Percentiles rank a stretch among this genome's conserved stretches.
These are phyloP conservation scores for Tetragonia tetragonoides DNA, from an alignment of 148 eudicot species.

Conservation along the genomic window DNA sequence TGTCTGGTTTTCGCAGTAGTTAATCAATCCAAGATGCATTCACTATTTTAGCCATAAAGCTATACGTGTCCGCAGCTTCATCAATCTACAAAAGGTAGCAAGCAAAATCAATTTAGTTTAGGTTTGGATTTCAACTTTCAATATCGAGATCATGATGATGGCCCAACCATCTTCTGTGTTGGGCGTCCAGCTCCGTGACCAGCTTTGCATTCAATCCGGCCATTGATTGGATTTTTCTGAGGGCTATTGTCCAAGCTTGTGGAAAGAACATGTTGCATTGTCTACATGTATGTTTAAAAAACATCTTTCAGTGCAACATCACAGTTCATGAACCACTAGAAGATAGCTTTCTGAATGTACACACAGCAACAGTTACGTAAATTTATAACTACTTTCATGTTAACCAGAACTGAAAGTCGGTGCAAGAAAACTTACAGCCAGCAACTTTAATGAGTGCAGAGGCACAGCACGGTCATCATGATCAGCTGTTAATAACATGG, in stretches of 20 bases:
- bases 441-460: constrained; percentile 76
- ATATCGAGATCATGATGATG: neutral
- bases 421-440: constrained; percentile 62
- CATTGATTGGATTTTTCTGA: constrained; percentile 82
- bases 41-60: constrained; percentile 86
- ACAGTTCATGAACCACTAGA: too few relatives aligned
- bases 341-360: too few relatives aligned
- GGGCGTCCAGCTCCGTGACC: constrained; percentile 97
- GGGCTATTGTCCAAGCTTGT: constrained; percentile 82
- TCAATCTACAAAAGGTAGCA: constrained; percentile 58
- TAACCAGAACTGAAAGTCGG: neutral
- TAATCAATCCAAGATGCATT: constrained; percentile 74
- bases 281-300: constrained; percentile 78
- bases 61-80: constrained; percentile 77
- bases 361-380: too few relatives aligned
- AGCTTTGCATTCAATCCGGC: constrained; percentile 86
- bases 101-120: neutral
- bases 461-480: constrained; percentile 99
- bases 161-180: constrained; percentile 66
- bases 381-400: too few relatives aligned
- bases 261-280: constrained; percentile 79
- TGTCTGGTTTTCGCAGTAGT: neutral
- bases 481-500: constrained; percentile 95
- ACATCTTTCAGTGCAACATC: constrained; percentile 30
- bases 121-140: neutral